phyloP scores from a whole-genome alignment of 164 flowering plant genomes.

The Vitis cinerea region DNA sequence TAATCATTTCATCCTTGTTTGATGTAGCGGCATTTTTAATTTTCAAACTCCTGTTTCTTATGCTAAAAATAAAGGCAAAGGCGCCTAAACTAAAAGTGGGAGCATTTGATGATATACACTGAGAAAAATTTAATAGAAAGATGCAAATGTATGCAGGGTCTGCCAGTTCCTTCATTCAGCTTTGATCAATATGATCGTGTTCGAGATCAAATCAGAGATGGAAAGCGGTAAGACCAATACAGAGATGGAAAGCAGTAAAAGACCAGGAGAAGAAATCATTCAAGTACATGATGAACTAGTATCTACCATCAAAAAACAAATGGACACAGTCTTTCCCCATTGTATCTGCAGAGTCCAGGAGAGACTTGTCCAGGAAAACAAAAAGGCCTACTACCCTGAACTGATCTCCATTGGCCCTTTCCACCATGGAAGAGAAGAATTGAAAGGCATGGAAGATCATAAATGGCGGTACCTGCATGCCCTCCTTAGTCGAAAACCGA shows the following conservation, averaged over 20 bases:
- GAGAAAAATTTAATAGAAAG: no score
- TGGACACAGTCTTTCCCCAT: slow-evolving; percentile 28
- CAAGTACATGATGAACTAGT: slow-evolving; percentile 18
- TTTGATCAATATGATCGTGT: no score
- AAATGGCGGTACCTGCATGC: slow-evolving; percentile 48
- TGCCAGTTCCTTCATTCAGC: no score
- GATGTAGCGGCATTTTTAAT: no score
- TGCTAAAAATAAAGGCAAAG: no score
- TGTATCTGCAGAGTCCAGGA: slow-evolving; percentile 24
- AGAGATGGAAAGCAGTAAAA: neutral
- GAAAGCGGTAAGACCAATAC: no score
- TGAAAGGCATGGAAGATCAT: slow-evolving; percentile 36
- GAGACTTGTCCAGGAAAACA: neutral
- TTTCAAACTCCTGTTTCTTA: no score
- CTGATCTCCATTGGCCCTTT: slow-evolving; percentile 49
- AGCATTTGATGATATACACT: no score
- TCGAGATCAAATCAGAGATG: no score
- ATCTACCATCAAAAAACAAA: slow-evolving; percentile 27
- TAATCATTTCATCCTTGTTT: no score
- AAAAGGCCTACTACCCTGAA: slow-evolving; percentile 22
- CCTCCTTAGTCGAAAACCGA: slow-evolving; percentile 32
- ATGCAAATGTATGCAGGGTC: no score
- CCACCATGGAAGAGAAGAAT: slow-evolving; percentile 24
- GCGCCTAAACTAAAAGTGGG: no score
- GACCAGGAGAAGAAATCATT: slow-evolving; percentile 19